These are phyloP conservation scores for Galerina sulciceps DNA, from an alignment of 768 basidiomycete genomes.

Conservation along the genomic window DNA sequence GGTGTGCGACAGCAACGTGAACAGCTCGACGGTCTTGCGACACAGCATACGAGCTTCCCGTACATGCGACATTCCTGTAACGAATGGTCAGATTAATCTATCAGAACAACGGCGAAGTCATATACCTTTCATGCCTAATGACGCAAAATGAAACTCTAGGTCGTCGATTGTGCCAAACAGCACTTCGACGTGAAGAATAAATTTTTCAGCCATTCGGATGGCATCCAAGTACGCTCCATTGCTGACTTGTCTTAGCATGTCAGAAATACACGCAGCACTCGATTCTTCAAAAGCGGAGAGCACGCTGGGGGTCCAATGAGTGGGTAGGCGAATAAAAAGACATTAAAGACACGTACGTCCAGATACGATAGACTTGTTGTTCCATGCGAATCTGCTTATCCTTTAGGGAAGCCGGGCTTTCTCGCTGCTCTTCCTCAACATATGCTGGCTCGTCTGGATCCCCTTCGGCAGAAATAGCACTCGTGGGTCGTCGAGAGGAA, in stretches of 20 bases:
- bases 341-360: constrained; percentile 75
- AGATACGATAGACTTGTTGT: constrained; percentile 96
- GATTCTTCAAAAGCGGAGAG: constrained; percentile 98
- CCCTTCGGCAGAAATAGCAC: constrained; percentile 57
- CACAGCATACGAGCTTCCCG: constrained; percentile 98
- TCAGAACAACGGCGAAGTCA: constrained; percentile 10
- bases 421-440: constrained; percentile 77
- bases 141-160: constrained; percentile 85
- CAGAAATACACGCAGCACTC: constrained; percentile 98
- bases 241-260: constrained; percentile 98
- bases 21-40: constrained; percentile 97
- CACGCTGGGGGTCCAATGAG: constrained; percentile 53
- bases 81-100: background rate
- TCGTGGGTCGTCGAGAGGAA: constrained; percentile 72
- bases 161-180: constrained; percentile 98
- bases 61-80: constrained; percentile 93
- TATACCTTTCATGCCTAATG: constrained; percentile 84
- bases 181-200: constrained; percentile 97
- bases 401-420: constrained; percentile 79
- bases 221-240: constrained; percentile 96
- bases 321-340: constrained; percentile 1
- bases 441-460: constrained; percentile 58
- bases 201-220: constrained; percentile 97
- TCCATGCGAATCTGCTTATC: constrained; percentile 96
- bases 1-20: constrained; percentile 93